These are phyloP conservation scores for Zymoseptoria pseudotritici DNA, from an alignment of 2,329 filamentous ascomycete species.

Conservation along the genomic window DNA sequence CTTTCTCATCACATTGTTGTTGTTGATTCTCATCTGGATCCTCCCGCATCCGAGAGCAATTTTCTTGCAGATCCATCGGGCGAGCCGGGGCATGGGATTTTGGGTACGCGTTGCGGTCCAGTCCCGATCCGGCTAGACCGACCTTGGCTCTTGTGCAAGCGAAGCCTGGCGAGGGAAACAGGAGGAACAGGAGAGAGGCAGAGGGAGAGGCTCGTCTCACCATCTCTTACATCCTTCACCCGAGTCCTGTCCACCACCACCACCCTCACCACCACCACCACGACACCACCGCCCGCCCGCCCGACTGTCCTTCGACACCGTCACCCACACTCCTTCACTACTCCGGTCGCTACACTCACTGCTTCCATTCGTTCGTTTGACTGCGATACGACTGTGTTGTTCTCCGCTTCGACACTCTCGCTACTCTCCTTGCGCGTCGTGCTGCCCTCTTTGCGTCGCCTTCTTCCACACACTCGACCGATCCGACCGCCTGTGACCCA, in stretches of 20 bases:
- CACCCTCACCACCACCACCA: neutral
- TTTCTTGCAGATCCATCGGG: neutral
- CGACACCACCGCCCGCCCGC: neutral
- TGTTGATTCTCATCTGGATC: neutral
- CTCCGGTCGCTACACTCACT: neutral
- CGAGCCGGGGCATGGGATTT: neutral
- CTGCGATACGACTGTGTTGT: neutral
- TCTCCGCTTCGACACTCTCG: neutral
- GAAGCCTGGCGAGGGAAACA: neutral
- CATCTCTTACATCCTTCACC: neutral
- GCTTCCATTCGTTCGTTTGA: neutral
- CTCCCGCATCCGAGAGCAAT: neutral
- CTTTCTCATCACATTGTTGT: neutral
- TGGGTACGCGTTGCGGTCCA: neutral
- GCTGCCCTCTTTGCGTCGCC: neutral
- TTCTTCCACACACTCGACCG: neutral
- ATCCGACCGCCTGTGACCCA: neutral
- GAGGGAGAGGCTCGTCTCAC: neutral
- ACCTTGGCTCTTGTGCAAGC: neutral
- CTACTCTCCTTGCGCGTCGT: neutral
- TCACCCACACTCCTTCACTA: neutral
- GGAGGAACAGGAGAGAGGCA: neutral
- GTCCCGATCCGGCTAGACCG: neutral
- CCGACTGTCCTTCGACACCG: neutral
- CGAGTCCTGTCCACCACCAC: neutral